Evolutionary conservation across 2,329 filamentous ascomycete species (phyloP).

Genomic region (Acrodontium crateriforme): DNA sequence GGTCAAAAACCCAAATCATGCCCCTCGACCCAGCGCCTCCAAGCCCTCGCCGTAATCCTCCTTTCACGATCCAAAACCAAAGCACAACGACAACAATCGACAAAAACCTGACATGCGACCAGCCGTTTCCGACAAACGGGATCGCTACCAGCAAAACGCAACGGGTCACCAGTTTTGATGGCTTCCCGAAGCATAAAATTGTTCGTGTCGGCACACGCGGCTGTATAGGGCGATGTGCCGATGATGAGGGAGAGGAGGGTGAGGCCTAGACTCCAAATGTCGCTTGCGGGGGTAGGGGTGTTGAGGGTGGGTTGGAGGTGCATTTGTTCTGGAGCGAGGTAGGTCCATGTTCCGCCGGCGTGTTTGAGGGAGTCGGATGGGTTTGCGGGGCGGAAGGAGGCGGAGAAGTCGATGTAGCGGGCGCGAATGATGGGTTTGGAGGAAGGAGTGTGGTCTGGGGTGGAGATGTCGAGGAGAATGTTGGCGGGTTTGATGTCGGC

Average conservation of each 20-base stretch:
- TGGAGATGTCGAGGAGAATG: constrained; percentile 25
- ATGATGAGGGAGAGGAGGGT: constrained; percentile 30
- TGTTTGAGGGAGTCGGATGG: constrained; percentile 11
- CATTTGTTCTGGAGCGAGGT: constrained; percentile 26
- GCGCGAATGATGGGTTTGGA: constrained; percentile 14
- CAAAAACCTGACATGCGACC: constrained; percentile 20
- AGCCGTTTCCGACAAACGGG: constrained; percentile 19
- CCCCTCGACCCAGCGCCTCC: constrained; percentile 19
- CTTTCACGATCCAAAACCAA: constrained; percentile 23
- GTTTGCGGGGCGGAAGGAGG: constrained; percentile 18
- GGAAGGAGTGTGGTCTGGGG: constrained; percentile 9
- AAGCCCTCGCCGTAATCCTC: constrained; percentile 15
- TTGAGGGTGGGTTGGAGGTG: constrained; percentile 15
- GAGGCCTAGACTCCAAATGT: constrained; percentile 33
- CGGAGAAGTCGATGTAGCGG: constrained; percentile 31
- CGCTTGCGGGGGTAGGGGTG: constrained; percentile 22
- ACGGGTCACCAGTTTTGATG: constrained; percentile 28
- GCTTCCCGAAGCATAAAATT: constrained; percentile 30
- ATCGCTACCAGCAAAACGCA: constrained; percentile 27
- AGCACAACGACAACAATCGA: constrained; percentile 26
- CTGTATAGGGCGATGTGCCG: constrained; percentile 28
- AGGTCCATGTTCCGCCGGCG: constrained; percentile 34
- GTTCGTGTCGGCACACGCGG: constrained; percentile 22
- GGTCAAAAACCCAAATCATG: constrained; percentile 6
- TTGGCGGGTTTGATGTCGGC: constrained; percentile 37